Evolutionary conservation across 768 basidiomycete species (phyloP), one percentile per base, ranked within the genome.

Genomic region (Jaapia argillacea): DNA sequence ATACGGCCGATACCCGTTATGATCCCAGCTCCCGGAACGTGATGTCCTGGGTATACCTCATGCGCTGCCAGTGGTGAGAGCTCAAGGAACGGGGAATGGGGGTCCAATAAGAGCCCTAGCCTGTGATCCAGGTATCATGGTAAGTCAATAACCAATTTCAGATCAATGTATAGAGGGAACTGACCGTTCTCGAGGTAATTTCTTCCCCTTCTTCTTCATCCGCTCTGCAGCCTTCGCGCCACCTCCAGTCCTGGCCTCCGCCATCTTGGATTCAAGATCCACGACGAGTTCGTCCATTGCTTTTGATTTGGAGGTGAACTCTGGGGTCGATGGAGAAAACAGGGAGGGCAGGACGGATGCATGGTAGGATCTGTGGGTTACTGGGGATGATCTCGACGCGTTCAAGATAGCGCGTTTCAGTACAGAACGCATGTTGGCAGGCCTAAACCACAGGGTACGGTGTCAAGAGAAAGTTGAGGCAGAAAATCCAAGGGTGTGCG

Each of bases 1-100:
- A 92, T 78, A 24, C 85, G 68, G 2, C 69, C 70, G 28, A 68
- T 64, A 5, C 92, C 92, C 2, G 91, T 90, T 47, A 97, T 85
- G 35, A 97, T 75, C 3, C 91, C 93, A 1, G 90, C 92, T 0
- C 84, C 86, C 16, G 93, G 91, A 24, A 96, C 77, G 71, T 66
- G 48, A n/a, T 86, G 70, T 4, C 67, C 75, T 0, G 76, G 68
- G 58, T 97, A 96, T 4, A 96, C 85, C 12, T 81, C 87, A 50
- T 93, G 79, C 14, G 85, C 92, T 12, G 92, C 92, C 2, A 93
- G 67, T 10, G 84, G 66, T 2, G 87, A 90, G 2, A 97, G 68
- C 58, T 97, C 92, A 14, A 97, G 66, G 58, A 94, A 97, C 0
- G 93, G 91, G 3, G 87, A 81, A 52, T 82, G 75, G 4, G 86